These are phyloP conservation scores for Paragyromitra xinjiangensis DNA, from an alignment of 495 filamentous ascomycete species.

Conservation along the genomic window DNA sequence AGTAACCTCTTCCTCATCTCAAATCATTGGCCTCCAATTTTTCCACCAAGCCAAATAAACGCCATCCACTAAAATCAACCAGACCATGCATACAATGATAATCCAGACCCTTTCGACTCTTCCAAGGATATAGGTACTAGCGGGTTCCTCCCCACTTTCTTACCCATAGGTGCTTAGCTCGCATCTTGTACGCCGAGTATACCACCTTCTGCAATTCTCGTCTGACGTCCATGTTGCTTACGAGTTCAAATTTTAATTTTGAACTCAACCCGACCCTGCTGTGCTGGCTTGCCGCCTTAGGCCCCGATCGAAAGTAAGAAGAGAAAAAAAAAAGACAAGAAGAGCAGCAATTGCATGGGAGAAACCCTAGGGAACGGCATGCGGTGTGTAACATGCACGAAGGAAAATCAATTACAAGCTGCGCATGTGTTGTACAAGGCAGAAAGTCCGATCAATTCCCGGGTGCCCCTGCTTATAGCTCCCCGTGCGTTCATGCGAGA, in stretches of 20 bases:
- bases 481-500: constrained; percentile 16
- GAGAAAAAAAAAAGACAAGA: not conserved
- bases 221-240: constrained; percentile 5
- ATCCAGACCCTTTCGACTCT: too few species aligned
- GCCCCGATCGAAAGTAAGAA: constrained; percentile 15
- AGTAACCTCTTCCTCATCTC: constrained; percentile 46
- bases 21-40: constrained; percentile 41
- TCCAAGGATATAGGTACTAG: constrained; percentile 32
- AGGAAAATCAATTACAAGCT: constrained; percentile 28
- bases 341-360: constrained; percentile 24
- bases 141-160: not conserved
- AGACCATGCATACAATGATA: constrained; percentile 20
- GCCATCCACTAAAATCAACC: constrained; percentile 24
- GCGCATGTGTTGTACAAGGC: constrained; percentile 41
- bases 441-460: constrained; percentile 25
- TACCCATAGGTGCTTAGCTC: constrained; percentile 1
- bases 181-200: constrained; percentile 9
- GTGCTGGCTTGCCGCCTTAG: constrained; percentile 16
- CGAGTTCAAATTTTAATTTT: not conserved
- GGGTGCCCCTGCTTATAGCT: constrained; percentile 24
- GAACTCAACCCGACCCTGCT: constrained; percentile 30
- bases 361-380: constrained; percentile 27
- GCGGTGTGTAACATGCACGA: constrained; percentile 14
- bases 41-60: constrained; percentile 28
- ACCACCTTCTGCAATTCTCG: not conserved